Conservation (phyloP, 2,329 filamentous ascomycete species). For the Sarocladiaceae sp. region DNA sequence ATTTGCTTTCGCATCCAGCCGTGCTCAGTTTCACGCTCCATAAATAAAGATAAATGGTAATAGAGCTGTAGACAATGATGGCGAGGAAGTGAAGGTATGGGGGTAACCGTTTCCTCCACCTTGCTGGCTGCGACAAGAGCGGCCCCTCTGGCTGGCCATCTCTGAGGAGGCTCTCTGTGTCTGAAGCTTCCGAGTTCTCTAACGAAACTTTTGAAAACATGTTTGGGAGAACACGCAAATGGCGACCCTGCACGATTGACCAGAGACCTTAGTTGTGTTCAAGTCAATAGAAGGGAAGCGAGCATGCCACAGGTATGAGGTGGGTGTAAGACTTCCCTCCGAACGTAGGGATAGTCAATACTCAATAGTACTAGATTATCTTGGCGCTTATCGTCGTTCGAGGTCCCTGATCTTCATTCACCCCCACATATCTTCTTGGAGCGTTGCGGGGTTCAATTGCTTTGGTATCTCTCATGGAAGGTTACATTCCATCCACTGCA, state of each 20-base stretch:
- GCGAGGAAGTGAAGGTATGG: conserved; percentile 3
- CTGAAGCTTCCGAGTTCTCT: neutral
- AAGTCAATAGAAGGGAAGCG: neutral
- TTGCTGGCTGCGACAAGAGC: conserved; percentile 1
- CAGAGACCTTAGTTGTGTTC: neutral
- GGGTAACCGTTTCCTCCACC: conserved; percentile 1
- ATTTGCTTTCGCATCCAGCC: conserved; percentile 2
- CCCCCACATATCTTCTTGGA: no score
- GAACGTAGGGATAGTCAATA: no score
- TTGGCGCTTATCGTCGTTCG: neutral
- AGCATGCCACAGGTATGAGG: neutral
- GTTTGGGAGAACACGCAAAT: neutral
- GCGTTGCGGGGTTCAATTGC: neutral
- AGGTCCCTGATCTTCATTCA: neutral
- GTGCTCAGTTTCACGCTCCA: conserved; percentile 4
- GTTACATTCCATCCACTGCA: neutral
- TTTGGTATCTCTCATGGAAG: neutral
- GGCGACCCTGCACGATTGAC: neutral
- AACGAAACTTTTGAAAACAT: conserved; percentile 9
- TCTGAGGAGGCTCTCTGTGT: conserved; percentile 9
- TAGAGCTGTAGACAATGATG: conserved; percentile 1
- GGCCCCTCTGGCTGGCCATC: conserved; percentile 5
- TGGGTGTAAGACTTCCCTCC: neutral
- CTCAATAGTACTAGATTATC: no score
- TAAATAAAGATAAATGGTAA: conserved; percentile 3